A percentile compares a stretch with the other conserved stretches of the same genome.
phyloP scores from a whole-genome alignment of 2,329 filamentous ascomycete genomes.

The Tolypocladium tundrense region DNA sequence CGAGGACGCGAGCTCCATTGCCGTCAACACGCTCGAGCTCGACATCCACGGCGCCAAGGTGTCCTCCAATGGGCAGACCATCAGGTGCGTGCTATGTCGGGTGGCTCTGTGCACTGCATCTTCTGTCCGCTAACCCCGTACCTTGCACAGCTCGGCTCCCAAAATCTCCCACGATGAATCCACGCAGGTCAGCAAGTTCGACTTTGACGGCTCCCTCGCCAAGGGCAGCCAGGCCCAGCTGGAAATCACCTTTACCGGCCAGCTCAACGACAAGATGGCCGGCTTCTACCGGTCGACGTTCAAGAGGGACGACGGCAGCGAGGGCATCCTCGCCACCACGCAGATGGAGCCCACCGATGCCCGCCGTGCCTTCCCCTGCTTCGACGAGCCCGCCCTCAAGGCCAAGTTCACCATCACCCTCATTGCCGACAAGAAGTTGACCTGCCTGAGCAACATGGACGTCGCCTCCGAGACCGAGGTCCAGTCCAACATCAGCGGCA shows the following conservation, averaged over 20 bases:
- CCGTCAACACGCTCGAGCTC: conserved; percentile 80
- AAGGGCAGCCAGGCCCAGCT: conserved; percentile 66
- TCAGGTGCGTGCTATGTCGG: conserved; percentile 26
- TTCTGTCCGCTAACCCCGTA: not conserved
- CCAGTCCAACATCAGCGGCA: conserved; percentile 13
- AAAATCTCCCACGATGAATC: conserved; percentile 65
- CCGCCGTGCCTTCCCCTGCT: conserved; percentile 86
- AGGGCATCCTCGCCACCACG: conserved; percentile 76
- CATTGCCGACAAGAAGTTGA: conserved; percentile 80
- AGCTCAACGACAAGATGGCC: conserved; percentile 88
- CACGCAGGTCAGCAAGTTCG: conserved; percentile 71
- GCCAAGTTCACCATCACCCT: conserved; percentile 86
- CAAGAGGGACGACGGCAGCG: conserved; percentile 68
- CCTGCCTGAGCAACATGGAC: conserved; percentile 96
- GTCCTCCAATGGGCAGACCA: conserved; percentile 34
- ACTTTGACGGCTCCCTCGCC: conserved; percentile 61
- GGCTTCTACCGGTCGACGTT: conserved; percentile 96
- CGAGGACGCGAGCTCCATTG: conserved; percentile 75
- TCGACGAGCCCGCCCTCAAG: conserved; percentile 92
- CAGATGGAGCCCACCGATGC: conserved; percentile 98
- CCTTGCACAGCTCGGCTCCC: conserved; percentile 11
- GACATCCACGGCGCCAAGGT: conserved; percentile 59
- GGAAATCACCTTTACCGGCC: conserved; percentile 56
- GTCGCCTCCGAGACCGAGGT: conserved; percentile 70
- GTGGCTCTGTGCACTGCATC: not conserved